Percentiles rank a stretch among this genome's conserved stretches.
Evolutionary conservation across 2,329 filamentous ascomycete species (phyloP).

Genomic region (Aspergillus sp.): DNA sequence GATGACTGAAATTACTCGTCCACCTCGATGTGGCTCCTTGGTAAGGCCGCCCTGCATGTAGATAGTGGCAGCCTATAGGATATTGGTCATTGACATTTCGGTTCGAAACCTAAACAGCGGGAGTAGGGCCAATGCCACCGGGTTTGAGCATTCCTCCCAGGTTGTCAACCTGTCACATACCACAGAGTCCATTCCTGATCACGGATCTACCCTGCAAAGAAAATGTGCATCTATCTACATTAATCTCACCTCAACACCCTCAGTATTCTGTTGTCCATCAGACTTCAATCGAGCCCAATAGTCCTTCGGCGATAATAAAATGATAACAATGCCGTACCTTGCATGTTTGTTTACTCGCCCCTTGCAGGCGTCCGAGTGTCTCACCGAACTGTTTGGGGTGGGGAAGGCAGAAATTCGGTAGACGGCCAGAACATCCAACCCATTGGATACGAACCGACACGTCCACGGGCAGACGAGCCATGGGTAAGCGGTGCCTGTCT

Average conservation of each 20-base stretch:
- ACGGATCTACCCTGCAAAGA: background rate
- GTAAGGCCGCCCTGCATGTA: background rate
- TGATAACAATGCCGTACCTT: slow-evolving; percentile 3
- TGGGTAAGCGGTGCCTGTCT: background rate
- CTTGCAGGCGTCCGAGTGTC: slow-evolving; percentile 1
- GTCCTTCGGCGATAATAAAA: background rate
- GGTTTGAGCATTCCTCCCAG: background rate
- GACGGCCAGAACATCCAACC: slow-evolving; percentile 1
- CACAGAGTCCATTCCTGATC: background rate
- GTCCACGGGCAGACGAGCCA: background rate
- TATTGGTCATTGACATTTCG: too few species aligned
- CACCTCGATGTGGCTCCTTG: background rate
- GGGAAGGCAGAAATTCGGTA: background rate
- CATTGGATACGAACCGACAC: background rate
- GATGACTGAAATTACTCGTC: background rate
- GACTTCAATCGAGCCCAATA: background rate
- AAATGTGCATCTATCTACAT: too few species aligned
- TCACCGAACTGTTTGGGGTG: background rate
- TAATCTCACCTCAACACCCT: background rate
- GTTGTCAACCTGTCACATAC: background rate
- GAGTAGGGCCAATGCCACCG: too few species aligned
- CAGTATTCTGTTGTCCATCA: background rate
- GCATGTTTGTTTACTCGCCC: slow-evolving; percentile 8
- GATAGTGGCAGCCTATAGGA: background rate
- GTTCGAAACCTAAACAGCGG: too few species aligned